Conservation (phyloP, 768 basidiomycete genomes). For the Leccinum fibrillosum region DNA sequence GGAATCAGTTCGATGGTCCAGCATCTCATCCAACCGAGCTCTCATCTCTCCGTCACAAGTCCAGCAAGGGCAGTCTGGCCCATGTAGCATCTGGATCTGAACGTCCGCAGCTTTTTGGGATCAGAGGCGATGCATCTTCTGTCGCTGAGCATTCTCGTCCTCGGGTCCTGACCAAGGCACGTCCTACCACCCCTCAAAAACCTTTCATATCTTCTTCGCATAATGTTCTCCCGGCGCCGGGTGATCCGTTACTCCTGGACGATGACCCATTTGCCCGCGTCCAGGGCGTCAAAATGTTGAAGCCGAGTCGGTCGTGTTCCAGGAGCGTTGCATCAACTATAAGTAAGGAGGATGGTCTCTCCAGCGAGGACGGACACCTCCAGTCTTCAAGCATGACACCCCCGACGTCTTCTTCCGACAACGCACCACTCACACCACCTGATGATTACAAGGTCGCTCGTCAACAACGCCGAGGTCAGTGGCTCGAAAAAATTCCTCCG, state of each 20-base stretch:
- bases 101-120: slow-evolving; percentile 5
- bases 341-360: slow-evolving; percentile 4
- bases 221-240: slow-evolving; percentile 10
- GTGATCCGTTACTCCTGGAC: slow-evolving; percentile 28
- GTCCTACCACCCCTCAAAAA: slow-evolving; percentile 32
- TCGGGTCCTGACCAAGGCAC: slow-evolving; percentile 31
- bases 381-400: not conserved
- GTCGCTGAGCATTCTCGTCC: slow-evolving; percentile 15
- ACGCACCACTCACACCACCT: slow-evolving; percentile 21
- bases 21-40: slow-evolving; percentile 12
- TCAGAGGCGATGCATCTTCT: slow-evolving; percentile 8
- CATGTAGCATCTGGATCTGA: slow-evolving; percentile 7
- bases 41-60: slow-evolving; percentile 11
- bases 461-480: slow-evolving; percentile 37
- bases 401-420: not conserved
- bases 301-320: slow-evolving; percentile 11
- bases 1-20: not conserved
- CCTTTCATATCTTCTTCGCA: slow-evolving; percentile 10
- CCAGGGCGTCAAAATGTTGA: slow-evolving; percentile 50
- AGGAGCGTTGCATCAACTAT: not conserved
- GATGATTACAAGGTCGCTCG: slow-evolving; percentile 42
- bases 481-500: slow-evolving; percentile 39
- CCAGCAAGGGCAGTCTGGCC: slow-evolving; percentile 12
- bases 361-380: slow-evolving; percentile 7
- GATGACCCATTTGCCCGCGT: slow-evolving; percentile 49